Conservation (phyloP, 2,329 filamentous ascomycete genomes). For the Nemania abortiva region DNA sequence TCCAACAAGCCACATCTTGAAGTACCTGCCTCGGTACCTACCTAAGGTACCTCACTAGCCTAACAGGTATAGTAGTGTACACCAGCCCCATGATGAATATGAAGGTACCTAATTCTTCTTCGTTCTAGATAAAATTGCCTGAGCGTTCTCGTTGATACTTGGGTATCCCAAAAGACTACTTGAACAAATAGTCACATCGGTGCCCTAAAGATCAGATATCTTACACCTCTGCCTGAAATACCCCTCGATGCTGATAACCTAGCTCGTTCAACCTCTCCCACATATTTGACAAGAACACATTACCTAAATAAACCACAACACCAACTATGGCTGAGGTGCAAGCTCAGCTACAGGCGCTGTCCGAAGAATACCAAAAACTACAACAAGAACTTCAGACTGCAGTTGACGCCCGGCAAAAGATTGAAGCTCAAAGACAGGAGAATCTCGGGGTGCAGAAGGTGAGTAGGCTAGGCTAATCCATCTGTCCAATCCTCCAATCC, state of each 20-base stretch:
- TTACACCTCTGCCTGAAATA: background rate
- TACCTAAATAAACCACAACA: background rate
- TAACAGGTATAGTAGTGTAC: background rate
- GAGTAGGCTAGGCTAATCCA: constrained; percentile 30
- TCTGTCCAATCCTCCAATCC: background rate
- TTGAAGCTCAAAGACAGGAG: constrained; percentile 94
- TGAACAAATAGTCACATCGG: background rate
- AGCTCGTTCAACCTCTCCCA: background rate
- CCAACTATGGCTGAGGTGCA: constrained; percentile 76
- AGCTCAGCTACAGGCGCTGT: constrained; percentile 82
- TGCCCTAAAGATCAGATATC: background rate
- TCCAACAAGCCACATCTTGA: constrained; percentile 16
- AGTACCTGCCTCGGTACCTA: background rate
- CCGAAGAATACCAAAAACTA: constrained; percentile 87
- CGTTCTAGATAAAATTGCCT: background rate
- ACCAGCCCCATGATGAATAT: constrained; percentile 4
- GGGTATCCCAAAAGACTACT: background rate
- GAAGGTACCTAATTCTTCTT: constrained; percentile 13
- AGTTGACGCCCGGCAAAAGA: constrained; percentile 85
- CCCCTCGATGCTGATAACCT: background rate
- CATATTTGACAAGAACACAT: background rate
- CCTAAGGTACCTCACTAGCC: background rate
- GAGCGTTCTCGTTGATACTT: background rate
- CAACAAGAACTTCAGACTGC: constrained; percentile 86
- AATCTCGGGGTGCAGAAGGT: constrained; percentile 89